These are phyloP conservation scores for Penicillium frequentans DNA, from an alignment of 2,329 filamentous ascomycete species.

Conservation along the genomic window DNA sequence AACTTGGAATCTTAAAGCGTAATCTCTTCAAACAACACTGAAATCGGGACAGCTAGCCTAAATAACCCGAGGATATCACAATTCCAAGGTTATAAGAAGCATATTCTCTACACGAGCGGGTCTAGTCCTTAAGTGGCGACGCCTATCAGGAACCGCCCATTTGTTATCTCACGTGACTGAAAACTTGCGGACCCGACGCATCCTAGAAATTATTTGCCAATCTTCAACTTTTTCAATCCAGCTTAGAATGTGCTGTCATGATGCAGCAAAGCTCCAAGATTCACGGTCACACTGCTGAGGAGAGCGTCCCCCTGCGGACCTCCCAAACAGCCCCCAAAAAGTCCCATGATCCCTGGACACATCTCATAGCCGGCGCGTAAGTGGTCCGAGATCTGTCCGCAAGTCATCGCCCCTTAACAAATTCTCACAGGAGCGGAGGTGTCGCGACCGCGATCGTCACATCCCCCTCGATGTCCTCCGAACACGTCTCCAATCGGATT, in stretches of 20 bases:
- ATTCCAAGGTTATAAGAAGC: too few relatives aligned
- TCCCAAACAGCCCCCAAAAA: slow-evolving; percentile 11
- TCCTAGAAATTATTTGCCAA: slow-evolving; percentile 5
- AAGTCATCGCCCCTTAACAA: neutral
- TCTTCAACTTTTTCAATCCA: slow-evolving; percentile 4
- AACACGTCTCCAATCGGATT: slow-evolving; percentile 92
- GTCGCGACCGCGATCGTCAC: slow-evolving; percentile 88
- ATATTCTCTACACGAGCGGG: neutral
- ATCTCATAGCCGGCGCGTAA: slow-evolving; percentile 37
- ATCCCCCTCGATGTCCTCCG: slow-evolving; percentile 95
- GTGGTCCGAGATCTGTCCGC: slow-evolving; percentile 7
- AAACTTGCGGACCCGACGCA: slow-evolving; percentile 13
- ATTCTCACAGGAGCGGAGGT: slow-evolving; percentile 56
- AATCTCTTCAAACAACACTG: too few relatives aligned
- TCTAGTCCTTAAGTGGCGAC: neutral
- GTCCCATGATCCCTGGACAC: slow-evolving; percentile 26
- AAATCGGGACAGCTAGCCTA: too few relatives aligned
- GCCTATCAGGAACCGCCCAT: slow-evolving; percentile 8
- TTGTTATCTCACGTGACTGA: slow-evolving; percentile 22
- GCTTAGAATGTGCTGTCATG: slow-evolving; percentile 13
- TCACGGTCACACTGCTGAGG: slow-evolving; percentile 13
- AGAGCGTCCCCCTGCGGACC: slow-evolving; percentile 8
- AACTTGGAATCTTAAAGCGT: too few relatives aligned
- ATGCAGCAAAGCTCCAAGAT: slow-evolving; percentile 20
- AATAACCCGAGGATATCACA: too few relatives aligned